Evolutionary conservation across 108 stramenopile genomes (phyloP), one percentile per base, ranked within the genome.

Genomic region (Halocafeteria seosinensis): DNA sequence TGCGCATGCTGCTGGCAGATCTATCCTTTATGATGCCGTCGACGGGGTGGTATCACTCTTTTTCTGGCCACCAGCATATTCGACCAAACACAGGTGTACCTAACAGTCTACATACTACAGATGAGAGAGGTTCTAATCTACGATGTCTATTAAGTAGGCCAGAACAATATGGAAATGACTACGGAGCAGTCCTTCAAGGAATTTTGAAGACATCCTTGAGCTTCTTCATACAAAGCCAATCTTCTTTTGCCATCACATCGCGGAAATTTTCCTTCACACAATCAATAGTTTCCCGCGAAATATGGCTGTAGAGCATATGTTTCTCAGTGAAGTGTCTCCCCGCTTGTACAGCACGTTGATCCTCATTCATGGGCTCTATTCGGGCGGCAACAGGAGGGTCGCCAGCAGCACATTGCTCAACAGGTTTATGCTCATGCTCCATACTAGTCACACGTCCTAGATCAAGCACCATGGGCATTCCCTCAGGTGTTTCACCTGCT

Each of bases 261-360:
- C 88, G 87, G 91, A 94, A 98, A 78, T 93, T 75, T n/a, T 69
- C 83, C 74, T 95, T 98, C 51, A 94, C 80, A 5, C 92, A 88
- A 74, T 98, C 92, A 72, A 98, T 98, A 1, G 90, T 91, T 21
- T 83, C 89, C 51, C 94, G 85, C 0, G 88, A 76, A 34, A 98
- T 79, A 31, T 84, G 87, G 27, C 87, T 88, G 76, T 89, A 92
- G 50, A 98, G 76, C 61, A 76, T 75, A 65, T 91, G 84, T 11
- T 84, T 82, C 25, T 88, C 75, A 75, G 92, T 90, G 67, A 98
- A 98, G 74, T 98, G 97, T 30, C 94, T 79, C 50, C 97, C 94
- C 69, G 92, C 95, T 21, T 90, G 92, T 66, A 98, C 85, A 58
- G 55, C 26, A n/a, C 50, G 51, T 57, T 65, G 64, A n/a, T 47